Evolutionary conservation across 1,139 yeast species (phyloP).

Genomic region (Hyphopichia buzzinii): DNA sequence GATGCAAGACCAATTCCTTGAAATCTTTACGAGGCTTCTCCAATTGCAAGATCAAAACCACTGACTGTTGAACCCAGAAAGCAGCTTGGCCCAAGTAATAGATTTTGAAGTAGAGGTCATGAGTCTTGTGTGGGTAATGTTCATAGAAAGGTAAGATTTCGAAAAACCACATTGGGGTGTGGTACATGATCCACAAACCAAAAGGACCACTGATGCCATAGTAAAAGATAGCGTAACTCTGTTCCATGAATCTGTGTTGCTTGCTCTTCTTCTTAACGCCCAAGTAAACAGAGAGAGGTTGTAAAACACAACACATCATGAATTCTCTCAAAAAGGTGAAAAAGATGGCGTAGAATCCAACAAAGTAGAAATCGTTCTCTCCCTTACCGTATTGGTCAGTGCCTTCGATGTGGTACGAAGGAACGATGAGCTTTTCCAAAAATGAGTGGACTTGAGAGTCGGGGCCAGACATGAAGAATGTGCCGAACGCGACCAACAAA

Average conservation of each 20-base stretch:
- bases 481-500: conserved; percentile 31
- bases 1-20: conserved; percentile 88
- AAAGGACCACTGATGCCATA: conserved; percentile 80
- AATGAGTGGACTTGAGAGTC: conserved; percentile 55
- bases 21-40: conserved; percentile 96
- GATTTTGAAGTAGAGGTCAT: conserved; percentile 66
- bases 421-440: conserved; percentile 61
- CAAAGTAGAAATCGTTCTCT: conserved; percentile 74
- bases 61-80: conserved; percentile 95
- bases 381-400: conserved; percentile 82
- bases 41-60: conserved; percentile 74
- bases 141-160: conserved; percentile 78
- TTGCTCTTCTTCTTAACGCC: conserved; percentile 62
- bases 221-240: conserved; percentile 79
- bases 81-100: conserved; percentile 93
- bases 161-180: conserved; percentile 84
- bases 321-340: conserved; percentile 92
- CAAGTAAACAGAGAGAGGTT: conserved; percentile 60
- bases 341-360: conserved; percentile 74
- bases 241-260: conserved; percentile 85
- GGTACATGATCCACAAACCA: conserved; percentile 86
- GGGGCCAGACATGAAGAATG: conserved; percentile 49
- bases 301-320: conserved; percentile 75
- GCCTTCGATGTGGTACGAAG: conserved; percentile 64
- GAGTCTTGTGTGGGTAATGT: conserved; percentile 79